These are phyloP conservation scores for Penicillium lividum DNA, from an alignment of 495 filamentous ascomycete species.

Conservation along the genomic window DNA sequence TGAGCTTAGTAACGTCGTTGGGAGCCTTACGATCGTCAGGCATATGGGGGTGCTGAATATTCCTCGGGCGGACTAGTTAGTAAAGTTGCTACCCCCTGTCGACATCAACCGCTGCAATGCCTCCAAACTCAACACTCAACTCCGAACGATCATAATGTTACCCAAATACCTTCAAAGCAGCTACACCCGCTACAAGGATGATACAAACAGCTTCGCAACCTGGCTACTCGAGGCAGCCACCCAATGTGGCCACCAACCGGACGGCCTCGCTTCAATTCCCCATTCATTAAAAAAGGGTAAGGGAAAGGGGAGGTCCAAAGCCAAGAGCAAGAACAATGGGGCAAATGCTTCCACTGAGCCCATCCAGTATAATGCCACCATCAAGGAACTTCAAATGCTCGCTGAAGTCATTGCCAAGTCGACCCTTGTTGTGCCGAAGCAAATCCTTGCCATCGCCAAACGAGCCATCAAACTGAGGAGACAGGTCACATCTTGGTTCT, in stretches of 20 bases:
- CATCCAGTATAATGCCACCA: slow-evolving; percentile 23
- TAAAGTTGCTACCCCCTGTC: slow-evolving; percentile 8
- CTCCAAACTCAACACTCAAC: too few species aligned
- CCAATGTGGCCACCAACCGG: slow-evolving; percentile 32
- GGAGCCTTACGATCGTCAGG: slow-evolving; percentile 14
- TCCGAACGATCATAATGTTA: slow-evolving; percentile 7
- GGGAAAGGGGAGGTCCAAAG: not conserved
- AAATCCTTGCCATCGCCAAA: slow-evolving; percentile 29
- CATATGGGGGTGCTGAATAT: slow-evolving; percentile 9
- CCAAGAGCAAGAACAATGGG: slow-evolving; percentile 17
- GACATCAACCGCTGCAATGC: not conserved
- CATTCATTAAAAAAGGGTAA: slow-evolving; percentile 20
- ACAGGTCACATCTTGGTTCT: slow-evolving; percentile 32
- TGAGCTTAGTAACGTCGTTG: slow-evolving; percentile 15
- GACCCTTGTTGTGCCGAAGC: slow-evolving; percentile 24
- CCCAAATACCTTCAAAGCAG: slow-evolving; percentile 37
- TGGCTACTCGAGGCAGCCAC: slow-evolving; percentile 52
- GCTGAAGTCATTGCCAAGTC: slow-evolving; percentile 32
- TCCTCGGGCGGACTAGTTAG: slow-evolving; percentile 10
- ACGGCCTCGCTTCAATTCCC: slow-evolving; percentile 18
- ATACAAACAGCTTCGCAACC: slow-evolving; percentile 48
- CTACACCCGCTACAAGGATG: slow-evolving; percentile 51
- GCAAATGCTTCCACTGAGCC: slow-evolving; percentile 10
- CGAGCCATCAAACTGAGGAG: slow-evolving; percentile 34
- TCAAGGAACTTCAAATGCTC: slow-evolving; percentile 30